Base-by-base conservation (phyloP, 352 stramenopile species). In the Globisporangium abappressorium region DNA sequence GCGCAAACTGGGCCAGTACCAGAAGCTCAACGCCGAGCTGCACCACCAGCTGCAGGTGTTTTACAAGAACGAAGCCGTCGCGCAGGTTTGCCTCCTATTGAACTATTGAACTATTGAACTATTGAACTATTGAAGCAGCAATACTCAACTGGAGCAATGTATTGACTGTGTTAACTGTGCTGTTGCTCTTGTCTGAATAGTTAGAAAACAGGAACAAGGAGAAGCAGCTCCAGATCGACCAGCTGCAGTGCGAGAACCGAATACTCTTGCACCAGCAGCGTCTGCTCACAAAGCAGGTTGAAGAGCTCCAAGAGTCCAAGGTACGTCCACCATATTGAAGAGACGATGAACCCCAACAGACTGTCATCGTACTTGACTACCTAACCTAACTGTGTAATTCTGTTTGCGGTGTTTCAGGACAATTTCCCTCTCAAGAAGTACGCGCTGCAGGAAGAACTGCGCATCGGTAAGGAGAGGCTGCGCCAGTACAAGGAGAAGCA, bases 131-230 rank as follows among this genome's bases (percentile, higher is more conserved):
- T 22, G 41, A 49, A n/a, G n/a, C 15, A 54, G n/a, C 7, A 24
- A 20, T 54, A 20, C 2, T 9, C 2, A 18, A 36, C 0, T 36
- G 1, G 4, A 18, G 12, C 7, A n/a, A 0, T 56, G 22, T 33
- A 18, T 56, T 20, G 9, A 34, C 51, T 57, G 38, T 20, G 15
- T 4, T 46, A 20, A 46, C 38, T 46, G 12, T 5, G 51, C 20
- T 38, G n/a, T 38, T n/a, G 51, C 6, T 65, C 28, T 64, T 6
- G 22, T 38, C 36, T 57, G 4, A 3, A 8, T 46, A 92, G 81
- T 58, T 94, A 0, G 82, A 89, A 53, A 94, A 92, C 69, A 78
- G 77, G 41, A 73, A 74, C 4, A 84, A 86, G 62, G 86, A 90
- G 53, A 90, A 84, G 63, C 79, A 91, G 57, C 74, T 78, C 15